Conservation (phyloP, 352 stramenopile genomes). For the Albugo candida region DNA sequence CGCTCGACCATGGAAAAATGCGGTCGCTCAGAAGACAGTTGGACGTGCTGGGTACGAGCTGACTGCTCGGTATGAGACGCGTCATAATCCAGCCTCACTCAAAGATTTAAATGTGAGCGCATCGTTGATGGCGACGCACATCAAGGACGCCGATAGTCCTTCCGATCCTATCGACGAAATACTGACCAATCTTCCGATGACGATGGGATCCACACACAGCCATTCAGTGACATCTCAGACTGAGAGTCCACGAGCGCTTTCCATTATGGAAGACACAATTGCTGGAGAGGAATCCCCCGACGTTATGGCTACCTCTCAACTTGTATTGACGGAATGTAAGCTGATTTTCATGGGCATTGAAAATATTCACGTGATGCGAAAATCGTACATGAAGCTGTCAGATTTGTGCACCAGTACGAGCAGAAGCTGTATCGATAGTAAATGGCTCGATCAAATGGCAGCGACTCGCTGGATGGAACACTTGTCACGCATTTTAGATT, state of each 20-base stretch:
- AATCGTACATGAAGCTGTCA: slow-evolving; percentile 58
- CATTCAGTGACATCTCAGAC: background rate
- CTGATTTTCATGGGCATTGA: slow-evolving; percentile 83
- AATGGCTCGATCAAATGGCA: slow-evolving; percentile 59
- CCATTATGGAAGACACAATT: slow-evolving; percentile 20
- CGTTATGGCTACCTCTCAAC: too few species aligned
- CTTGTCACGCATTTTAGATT: slow-evolving; percentile 58
- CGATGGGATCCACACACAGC: slow-evolving; percentile 8
- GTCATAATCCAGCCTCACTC: slow-evolving; percentile 28
- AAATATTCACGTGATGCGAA: slow-evolving; percentile 85
- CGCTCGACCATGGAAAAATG: slow-evolving; percentile 76
- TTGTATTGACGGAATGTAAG: slow-evolving; percentile 56
- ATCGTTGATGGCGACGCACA: background rate
- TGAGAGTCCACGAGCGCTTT: slow-evolving; percentile 6
- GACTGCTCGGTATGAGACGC: slow-evolving; percentile 60
- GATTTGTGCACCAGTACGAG: slow-evolving; percentile 48
- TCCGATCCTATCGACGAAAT: background rate
- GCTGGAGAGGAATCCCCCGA: too few species aligned
- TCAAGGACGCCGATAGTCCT: background rate
- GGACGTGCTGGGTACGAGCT: slow-evolving; percentile 79
- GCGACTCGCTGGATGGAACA: slow-evolving; percentile 60
- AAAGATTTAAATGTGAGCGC: slow-evolving; percentile 22
- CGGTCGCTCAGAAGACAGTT: slow-evolving; percentile 78
- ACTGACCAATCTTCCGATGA: slow-evolving; percentile 5
- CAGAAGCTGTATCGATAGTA: slow-evolving; percentile 39